Base-by-base conservation (phyloP, 2,329 filamentous ascomycete species). In the Fusarium musae region DNA sequence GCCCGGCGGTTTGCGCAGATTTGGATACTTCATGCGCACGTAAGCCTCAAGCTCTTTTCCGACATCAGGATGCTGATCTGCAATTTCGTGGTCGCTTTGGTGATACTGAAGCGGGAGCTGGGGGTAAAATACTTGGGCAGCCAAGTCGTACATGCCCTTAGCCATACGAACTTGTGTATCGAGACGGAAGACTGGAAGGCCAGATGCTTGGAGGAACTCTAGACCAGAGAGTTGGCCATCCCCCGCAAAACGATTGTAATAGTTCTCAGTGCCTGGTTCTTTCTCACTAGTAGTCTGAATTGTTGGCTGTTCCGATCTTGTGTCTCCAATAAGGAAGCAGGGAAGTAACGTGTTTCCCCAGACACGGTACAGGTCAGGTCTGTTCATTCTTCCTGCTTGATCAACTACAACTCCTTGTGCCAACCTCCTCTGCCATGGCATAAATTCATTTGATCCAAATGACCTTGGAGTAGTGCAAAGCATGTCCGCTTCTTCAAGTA, bases 271-370 rank as follows among this genome's bases (percentile, higher is more conserved):
- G 1, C 6, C 21, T 12, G 53, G 53, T 13, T 60, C 47, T 12
- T 65, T 57, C 5, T 47, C 34, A 5, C 1, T 1, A 9, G 39
- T 52, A 3, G 47, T 59, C 26, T 62, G 50, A 30, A 75, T 52
- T 1, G 32, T 49, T 3, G 70, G 74, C 5, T 26, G 63, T 9
- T 75, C 59, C 42, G 76, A 72, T 19, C 63, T 66, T 2, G 53
- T n/a, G 26, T 78, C 75, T 9, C 77, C 77, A 16, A 49, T 60
- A 0, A 77, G 61, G 15, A 73, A 53, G 16, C 76, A 78, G 4
- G 75, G 77, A 3, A 65, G 44, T 9, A 77, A 37, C 1, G 60
- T 66, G 23, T 79, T 78, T 3, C 77, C 70, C 75, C 77, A 76
- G 58, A 75, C 47, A 34, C 59, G 70, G 36, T 63, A 68, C 0